Evolutionary conservation across 2,329 filamentous ascomycete genomes (phyloP), one percentile per base, ranked within the genome.

Genomic region (Hymenoscyphus albidus): DNA sequence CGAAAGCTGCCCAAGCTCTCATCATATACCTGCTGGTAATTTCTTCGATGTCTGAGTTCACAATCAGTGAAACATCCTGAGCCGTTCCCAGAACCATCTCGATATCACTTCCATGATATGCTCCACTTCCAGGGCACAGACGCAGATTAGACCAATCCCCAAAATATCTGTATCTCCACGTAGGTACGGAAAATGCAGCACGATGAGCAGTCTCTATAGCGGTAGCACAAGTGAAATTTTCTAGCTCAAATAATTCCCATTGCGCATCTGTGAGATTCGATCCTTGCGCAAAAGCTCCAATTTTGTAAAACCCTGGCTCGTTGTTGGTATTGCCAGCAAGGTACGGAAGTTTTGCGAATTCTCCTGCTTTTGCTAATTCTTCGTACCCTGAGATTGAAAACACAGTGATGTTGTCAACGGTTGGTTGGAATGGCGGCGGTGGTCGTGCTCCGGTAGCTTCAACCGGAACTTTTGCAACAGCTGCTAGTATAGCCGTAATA

Each of bases 1-100:
- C 76, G 71, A 77, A 78, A 5, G 72, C 65, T 7, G 69, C 72
- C 73, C 73, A 77, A 13, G 75, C 74, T 31, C 70, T 66, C 61
- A 68, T 67, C 63, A 74, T 68, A 62, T 70, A 67, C 10, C 54
- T 64, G 39, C 67, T 72, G 9, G 66, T 57, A 16, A n/a, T 9
- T 54, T 60, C 58, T 62, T 69, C 65, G 3, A 59, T 51, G 0
- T 44, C 39, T 13, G 51, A 60, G 42, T 69, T 65, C 3, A 64
- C 60, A 31, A 64, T 12, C 16, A 71, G 71, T 35, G 70, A 74
- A 5, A 74, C 74, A 59, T 72, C 70, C 18, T 64, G 61, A 9
- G 66, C 68, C 3, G 70, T 72, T 51, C 71, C 72, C 40, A 75
- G 73, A 1, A 75, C 65, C 42, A 73, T 67, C 14, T 71, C 64